Conservation (phyloP, 2,329 filamentous ascomycete species). For the Escovopsis sp. region DNA sequence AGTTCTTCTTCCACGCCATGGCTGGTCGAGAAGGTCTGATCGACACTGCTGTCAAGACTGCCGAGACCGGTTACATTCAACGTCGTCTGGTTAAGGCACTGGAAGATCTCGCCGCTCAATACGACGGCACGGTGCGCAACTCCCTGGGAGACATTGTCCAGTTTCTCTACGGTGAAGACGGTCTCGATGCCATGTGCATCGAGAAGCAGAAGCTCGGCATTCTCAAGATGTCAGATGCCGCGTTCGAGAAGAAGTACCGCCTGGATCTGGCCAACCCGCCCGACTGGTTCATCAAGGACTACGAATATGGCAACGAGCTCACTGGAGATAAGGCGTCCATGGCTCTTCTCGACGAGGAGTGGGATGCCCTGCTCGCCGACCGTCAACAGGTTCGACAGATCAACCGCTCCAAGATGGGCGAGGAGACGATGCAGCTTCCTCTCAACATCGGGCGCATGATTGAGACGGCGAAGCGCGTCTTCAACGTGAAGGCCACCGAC, state of each 20-base stretch:
- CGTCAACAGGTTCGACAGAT: constrained; percentile 59
- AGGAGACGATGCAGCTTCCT: constrained; percentile 78
- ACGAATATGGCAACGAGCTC: constrained; percentile 73
- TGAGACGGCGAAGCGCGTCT: constrained; percentile 75
- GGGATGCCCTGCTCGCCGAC: constrained; percentile 60
- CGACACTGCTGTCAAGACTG: constrained; percentile 97
- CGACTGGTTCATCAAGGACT: constrained; percentile 44
- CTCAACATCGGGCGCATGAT: constrained; percentile 87
- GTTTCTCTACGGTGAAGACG: constrained; percentile 95
- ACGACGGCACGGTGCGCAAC: constrained; percentile 93
- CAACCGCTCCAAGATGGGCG: constrained; percentile 53
- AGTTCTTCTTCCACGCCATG: constrained; percentile 99
- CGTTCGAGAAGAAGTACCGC: constrained; percentile 69
- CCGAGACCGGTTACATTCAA: constrained; percentile 97
- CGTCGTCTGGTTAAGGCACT: constrained; percentile 95
- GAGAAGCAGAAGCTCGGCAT: constrained; percentile 85
- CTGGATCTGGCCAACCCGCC: constrained; percentile 50
- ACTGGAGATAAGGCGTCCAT: constrained; percentile 79
- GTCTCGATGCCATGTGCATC: constrained; percentile 82
- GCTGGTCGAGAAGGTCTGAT: constrained; percentile 99
- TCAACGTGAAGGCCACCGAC: constrained; percentile 72
- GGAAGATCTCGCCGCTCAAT: constrained; percentile 94
- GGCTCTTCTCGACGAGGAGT: constrained; percentile 75
- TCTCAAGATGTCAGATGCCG: constrained; percentile 61
- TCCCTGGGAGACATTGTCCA: constrained; percentile 93